phyloP scores from a whole-genome alignment of 495 filamentous ascomycete genomes.

The Podospora anserina region DNA sequence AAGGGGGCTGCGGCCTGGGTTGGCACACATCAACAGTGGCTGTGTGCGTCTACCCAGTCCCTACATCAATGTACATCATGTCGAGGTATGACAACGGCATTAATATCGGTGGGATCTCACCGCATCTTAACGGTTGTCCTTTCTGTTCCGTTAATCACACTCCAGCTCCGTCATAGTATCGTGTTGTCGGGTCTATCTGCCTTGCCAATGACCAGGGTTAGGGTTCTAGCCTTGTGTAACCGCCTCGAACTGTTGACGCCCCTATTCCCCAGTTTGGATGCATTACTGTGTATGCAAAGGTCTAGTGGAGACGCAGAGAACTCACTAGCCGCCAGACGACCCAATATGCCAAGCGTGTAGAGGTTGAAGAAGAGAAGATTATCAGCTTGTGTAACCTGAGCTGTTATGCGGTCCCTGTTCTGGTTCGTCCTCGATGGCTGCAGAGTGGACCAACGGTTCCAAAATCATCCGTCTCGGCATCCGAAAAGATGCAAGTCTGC shows the following conservation, averaged over 20 bases:
- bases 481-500: neutral
- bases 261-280: neutral
- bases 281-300: neutral
- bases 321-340: neutral
- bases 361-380: neutral
- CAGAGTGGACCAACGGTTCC: neutral
- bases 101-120: no score
- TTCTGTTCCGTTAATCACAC: no score
- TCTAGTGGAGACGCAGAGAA: neutral
- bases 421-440: neutral
- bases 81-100: no score
- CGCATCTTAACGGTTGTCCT: no score
- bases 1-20: no score
- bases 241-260: neutral
- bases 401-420: neutral
- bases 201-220: neutral
- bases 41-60: no score
- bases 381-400: neutral
- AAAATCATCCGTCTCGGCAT: constrained; percentile 17
- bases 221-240: neutral
- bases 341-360: no score
- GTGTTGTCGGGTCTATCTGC: no score
- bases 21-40: no score
- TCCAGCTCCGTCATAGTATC: no score
- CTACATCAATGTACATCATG: no score